These are phyloP conservation scores for Actinomucor elegans DNA, from an alignment of 371 early-diverging fungal species.

Conservation along the genomic window DNA sequence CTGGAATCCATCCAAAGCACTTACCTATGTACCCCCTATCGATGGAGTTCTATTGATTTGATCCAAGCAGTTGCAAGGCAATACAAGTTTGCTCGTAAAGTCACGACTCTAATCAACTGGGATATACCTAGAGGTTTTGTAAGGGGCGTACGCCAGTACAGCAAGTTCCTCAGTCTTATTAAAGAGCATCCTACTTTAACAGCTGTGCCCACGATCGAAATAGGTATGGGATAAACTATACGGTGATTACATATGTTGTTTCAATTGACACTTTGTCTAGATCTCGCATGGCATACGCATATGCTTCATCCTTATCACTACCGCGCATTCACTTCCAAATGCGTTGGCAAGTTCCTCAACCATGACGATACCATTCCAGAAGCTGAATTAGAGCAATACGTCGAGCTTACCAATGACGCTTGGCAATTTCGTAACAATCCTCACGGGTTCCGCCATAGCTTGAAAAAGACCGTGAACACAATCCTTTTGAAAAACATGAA, in stretches of 20 bases:
- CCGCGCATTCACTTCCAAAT: background rate
- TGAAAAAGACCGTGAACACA: no score
- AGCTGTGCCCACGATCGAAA: constrained; percentile 3
- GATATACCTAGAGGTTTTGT: background rate
- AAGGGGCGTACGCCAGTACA: background rate
- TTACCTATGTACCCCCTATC: constrained; percentile 11
- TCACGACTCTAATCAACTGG: constrained; percentile 2
- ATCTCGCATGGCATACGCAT: constrained; percentile 17
- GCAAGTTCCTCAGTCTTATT: background rate
- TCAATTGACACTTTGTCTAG: background rate
- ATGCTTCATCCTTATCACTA: constrained; percentile 11
- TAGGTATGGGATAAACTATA: constrained; percentile 3
- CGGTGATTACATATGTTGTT: background rate
- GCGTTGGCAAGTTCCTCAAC: background rate
- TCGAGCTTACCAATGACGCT: background rate
- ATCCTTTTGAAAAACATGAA: no score
- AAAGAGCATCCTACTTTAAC: background rate
- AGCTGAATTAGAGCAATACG: background rate
- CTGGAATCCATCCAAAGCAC: constrained; percentile 7
- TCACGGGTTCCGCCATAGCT: no score
- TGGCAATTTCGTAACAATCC: background rate
- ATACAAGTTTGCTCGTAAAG: constrained; percentile 7
- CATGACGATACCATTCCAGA: constrained; percentile 14
- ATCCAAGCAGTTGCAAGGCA: constrained; percentile 12
- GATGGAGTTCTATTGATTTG: constrained; percentile 7